Evolutionary conservation across 2,329 filamentous ascomycete species (phyloP).

Genomic region (Arthroderma sp.): DNA sequence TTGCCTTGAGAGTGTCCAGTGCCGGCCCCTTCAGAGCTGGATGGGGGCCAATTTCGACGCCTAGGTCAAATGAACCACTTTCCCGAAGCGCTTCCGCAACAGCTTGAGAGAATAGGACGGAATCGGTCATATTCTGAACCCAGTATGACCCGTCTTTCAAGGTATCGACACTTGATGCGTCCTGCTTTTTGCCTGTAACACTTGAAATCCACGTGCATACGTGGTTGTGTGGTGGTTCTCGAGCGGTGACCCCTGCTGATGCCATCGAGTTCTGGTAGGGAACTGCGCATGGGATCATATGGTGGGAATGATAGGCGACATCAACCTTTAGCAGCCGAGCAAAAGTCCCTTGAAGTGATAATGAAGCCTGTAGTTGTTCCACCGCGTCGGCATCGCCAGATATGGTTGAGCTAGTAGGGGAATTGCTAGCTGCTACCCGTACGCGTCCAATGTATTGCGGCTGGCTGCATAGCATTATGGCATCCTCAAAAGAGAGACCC

Average conservation of each 20-base stretch:
- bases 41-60: conserved; percentile 21
- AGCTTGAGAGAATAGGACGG: conserved; percentile 4
- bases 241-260: not conserved
- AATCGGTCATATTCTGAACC: conserved; percentile 5
- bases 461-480: not conserved
- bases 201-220: not conserved
- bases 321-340: conserved; percentile 13
- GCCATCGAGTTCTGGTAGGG: conserved; percentile 3
- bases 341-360: conserved; percentile 12
- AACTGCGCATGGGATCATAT: conserved; percentile 12
- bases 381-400: conserved; percentile 20
- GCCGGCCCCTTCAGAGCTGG: conserved; percentile 20
- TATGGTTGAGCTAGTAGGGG: conserved; percentile 24
- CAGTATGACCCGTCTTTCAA: not conserved
- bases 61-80: not conserved
- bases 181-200: not conserved
- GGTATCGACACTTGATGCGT: not conserved
- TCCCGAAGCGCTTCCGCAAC: not conserved
- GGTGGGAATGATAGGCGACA: conserved; percentile 17
- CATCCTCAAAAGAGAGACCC: not conserved
- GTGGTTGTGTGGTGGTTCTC: not conserved
- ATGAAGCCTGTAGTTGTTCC: conserved; percentile 8
- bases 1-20: conserved; percentile 1
- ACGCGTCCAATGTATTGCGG: not conserved
- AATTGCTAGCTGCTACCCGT: conserved; percentile 17